A percentile compares a stretch with the other conserved stretches of the same genome.
Conservation (phyloP, 306 rosid genomes). For the Spatholobus suberectus region DNA sequence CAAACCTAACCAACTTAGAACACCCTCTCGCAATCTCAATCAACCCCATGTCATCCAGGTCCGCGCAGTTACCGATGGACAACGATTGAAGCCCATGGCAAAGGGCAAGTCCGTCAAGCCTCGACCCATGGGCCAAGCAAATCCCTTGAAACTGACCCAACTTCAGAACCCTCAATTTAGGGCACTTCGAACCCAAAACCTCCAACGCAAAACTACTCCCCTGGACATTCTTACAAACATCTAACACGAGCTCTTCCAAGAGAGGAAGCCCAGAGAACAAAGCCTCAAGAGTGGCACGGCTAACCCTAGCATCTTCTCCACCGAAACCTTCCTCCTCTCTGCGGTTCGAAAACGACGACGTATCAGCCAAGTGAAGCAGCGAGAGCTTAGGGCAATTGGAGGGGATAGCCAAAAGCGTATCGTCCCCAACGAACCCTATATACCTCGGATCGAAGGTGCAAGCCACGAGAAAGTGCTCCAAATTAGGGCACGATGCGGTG, state of each 20-base stretch:
- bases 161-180: constrained; percentile 65
- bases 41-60: constrained; percentile 89
- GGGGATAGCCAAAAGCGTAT: constrained; percentile 60
- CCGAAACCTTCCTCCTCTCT: constrained; percentile 69
- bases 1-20: constrained; percentile 63
- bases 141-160: constrained; percentile 87
- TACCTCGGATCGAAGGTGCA: constrained; percentile 86
- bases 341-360: constrained; percentile 62
- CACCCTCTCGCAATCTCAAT: constrained; percentile 91
- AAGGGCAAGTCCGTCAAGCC: constrained; percentile 82
- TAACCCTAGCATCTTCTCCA: constrained; percentile 66
- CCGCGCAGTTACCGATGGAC: constrained; percentile 67
- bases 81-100: constrained; percentile 78
- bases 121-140: constrained; percentile 73
- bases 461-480: constrained; percentile 66
- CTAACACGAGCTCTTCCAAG: constrained; percentile 82
- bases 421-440: constrained; percentile 82
- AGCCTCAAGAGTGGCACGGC: constrained; percentile 58
- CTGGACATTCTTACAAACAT: constrained; percentile 80
- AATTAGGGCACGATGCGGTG: constrained; percentile 74
- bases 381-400: constrained; percentile 67
- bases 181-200: constrained; percentile 69
- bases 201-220: constrained; percentile 77
- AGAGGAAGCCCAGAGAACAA: constrained; percentile 74
- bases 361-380: constrained; percentile 74